phyloP scores from a whole-genome alignment of 1,139 yeast species.

The Kluyveromyces marxianus region DNA sequence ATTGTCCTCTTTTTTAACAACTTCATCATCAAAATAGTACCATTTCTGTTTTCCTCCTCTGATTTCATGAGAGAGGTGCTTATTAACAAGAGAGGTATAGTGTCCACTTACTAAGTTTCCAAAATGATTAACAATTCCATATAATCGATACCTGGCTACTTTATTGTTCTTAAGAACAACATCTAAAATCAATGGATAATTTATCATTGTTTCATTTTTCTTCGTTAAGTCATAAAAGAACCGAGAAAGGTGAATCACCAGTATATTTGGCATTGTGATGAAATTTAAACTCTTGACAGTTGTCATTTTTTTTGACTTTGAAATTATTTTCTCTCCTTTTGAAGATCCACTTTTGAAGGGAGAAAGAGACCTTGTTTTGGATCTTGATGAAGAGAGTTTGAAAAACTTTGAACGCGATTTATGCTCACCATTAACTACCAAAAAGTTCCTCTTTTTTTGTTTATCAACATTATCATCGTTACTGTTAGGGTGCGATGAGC shows the following conservation, averaged over 20 bases:
- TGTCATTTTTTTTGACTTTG: slow-evolving; percentile 26
- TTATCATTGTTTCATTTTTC: slow-evolving; percentile 46
- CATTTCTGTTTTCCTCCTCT: slow-evolving; percentile 37
- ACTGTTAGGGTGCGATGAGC: not conserved
- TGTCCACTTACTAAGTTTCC: slow-evolving; percentile 71
- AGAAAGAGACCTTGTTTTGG: slow-evolving; percentile 22
- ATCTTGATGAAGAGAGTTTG: slow-evolving; percentile 16
- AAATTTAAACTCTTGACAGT: slow-evolving; percentile 54
- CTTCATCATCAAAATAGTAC: slow-evolving; percentile 71
- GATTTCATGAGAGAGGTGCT: slow-evolving; percentile 32
- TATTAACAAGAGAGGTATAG: slow-evolving; percentile 60
- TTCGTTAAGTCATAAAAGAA: slow-evolving; percentile 50
- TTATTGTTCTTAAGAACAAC: slow-evolving; percentile 37
- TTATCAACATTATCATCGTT: slow-evolving; percentile 22
- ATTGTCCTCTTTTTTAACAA: slow-evolving; percentile 39
- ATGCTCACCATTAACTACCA: slow-evolving; percentile 2
- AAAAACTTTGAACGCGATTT: slow-evolving; percentile 17
- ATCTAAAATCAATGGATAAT: slow-evolving; percentile 48
- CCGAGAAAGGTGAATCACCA: slow-evolving; percentile 59
- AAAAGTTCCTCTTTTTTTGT: slow-evolving; percentile 7
- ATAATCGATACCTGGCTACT: slow-evolving; percentile 42
- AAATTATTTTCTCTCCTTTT: slow-evolving; percentile 14
- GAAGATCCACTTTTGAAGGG: slow-evolving; percentile 4
- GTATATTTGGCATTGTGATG: slow-evolving; percentile 54
- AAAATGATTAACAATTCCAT: slow-evolving; percentile 60